Percentiles rank a stretch among this genome's conserved stretches.
These are phyloP conservation scores for Phlebopus sp. DNA, from an alignment of 1,284 basidiomycete genomes.

Conservation along the genomic window DNA sequence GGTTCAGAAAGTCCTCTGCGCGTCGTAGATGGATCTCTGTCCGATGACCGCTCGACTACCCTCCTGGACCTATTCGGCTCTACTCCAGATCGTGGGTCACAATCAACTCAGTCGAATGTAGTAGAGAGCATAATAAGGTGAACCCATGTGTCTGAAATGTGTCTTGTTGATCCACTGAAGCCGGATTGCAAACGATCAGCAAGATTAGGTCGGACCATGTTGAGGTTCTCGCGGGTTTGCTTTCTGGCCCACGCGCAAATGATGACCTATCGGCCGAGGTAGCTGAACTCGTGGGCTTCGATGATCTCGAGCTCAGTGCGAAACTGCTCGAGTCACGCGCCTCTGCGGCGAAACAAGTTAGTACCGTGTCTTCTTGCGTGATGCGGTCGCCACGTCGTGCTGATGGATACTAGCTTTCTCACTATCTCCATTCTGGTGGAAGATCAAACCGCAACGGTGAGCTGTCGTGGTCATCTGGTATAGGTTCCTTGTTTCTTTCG, in stretches of 20 bases:
- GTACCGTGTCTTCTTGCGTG: constrained; percentile 8
- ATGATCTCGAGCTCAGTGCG: constrained; percentile 72
- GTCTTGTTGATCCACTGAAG: constrained; percentile 1
- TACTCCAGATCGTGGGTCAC: background rate
- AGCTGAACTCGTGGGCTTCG: constrained; percentile 84
- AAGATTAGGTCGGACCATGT: constrained; percentile 7
- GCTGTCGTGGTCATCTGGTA: constrained; percentile 13
- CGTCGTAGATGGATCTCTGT: constrained; percentile 12
- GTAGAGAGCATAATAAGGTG: constrained; percentile 19
- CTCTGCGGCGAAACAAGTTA: constrained; percentile 42
- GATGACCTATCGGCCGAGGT: constrained; percentile 81
- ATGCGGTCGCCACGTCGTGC: background rate
- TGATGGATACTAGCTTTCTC: constrained; percentile 15
- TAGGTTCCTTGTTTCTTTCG: background rate
- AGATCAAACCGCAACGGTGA: background rate
- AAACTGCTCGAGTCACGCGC: constrained; percentile 52
- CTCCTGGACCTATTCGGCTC: constrained; percentile 28
- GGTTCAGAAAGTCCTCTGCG: constrained; percentile 16
- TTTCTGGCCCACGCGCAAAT: constrained; percentile 34
- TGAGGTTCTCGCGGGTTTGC: constrained; percentile 18
- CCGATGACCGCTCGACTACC: constrained; percentile 22
- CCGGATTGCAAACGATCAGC: constrained; percentile 11
- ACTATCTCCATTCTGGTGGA: constrained; percentile 4
- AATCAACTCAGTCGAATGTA: constrained; percentile 3
- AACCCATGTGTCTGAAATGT: constrained; percentile 1